A percentile compares a stretch with the other conserved stretches of the same genome.
These are phyloP conservation scores for Rhizopogon sp. DNA, from an alignment of 768 basidiomycete genomes.

Conservation along the genomic window DNA sequence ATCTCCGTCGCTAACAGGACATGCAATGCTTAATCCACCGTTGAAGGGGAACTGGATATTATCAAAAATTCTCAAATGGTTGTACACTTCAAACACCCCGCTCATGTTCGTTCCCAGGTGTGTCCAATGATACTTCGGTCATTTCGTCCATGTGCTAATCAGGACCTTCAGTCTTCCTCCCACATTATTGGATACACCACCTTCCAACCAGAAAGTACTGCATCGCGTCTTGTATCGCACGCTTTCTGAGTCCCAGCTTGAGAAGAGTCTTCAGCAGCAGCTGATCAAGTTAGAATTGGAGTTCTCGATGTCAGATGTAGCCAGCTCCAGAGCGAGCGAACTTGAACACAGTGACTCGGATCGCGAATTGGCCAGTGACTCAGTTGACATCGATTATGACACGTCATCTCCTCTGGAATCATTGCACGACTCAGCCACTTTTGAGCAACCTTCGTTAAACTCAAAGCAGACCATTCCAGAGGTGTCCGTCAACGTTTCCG, in stretches of 20 bases:
- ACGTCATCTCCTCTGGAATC: not conserved
- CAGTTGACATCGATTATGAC: constrained; percentile 3
- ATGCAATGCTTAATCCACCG: constrained; percentile 33
- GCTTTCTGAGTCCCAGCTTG: constrained; percentile 13
- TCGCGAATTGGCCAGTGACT: not conserved
- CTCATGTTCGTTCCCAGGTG: constrained; percentile 53
- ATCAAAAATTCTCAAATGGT: constrained; percentile 42
- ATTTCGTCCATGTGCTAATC: not conserved
- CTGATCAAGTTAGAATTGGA: constrained; percentile 38
- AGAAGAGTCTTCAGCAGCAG: constrained; percentile 9
- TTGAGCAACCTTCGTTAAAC: not conserved
- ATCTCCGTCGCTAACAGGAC: constrained; percentile 28
- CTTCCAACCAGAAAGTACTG: constrained; percentile 28
- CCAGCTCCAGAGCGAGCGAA: not conserved
- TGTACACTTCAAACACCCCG: constrained; percentile 26
- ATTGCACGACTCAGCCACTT: not conserved
- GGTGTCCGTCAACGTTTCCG: constrained; percentile 1
- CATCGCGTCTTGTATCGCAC: constrained; percentile 48
- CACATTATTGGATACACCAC: constrained; percentile 25
- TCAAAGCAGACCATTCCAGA: not conserved
- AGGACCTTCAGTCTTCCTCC: constrained; percentile 32
- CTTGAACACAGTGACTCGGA: not conserved
- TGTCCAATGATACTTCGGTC: not conserved
- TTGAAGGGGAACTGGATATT: constrained; percentile 37
- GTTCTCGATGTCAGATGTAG: constrained; percentile 10